Percentiles rank a stretch among this genome's conserved stretches.
Conservation (phyloP, 2,329 filamentous ascomycete genomes). For the Talaromyces marneffei region DNA sequence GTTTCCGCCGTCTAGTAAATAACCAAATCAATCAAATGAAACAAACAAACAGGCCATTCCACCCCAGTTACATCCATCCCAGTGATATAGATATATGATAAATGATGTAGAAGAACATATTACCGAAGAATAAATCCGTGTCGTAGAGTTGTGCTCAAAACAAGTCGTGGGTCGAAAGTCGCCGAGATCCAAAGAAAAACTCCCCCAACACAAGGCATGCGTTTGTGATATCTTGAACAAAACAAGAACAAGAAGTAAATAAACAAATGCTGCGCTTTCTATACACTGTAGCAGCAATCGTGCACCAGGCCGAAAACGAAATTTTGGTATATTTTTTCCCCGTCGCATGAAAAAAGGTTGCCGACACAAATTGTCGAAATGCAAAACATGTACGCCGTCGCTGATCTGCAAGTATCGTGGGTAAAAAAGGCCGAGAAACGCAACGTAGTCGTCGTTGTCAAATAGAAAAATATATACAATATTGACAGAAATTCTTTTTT, state of each 20-base stretch:
- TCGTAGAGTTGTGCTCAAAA: constrained; percentile 18
- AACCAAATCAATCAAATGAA: constrained; percentile 15
- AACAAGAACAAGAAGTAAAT: constrained; percentile 15
- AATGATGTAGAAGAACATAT: constrained; percentile 19
- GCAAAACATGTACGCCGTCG: constrained; percentile 38
- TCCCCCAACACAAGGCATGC: constrained; percentile 30
- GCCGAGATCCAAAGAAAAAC: constrained; percentile 24
- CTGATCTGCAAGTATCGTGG: constrained; percentile 21
- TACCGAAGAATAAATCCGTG: constrained; percentile 17
- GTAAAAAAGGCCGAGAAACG: constrained; percentile 20
- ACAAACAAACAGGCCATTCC: constrained; percentile 28
- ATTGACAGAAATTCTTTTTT: constrained; percentile 11
- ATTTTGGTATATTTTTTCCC: constrained; percentile 25
- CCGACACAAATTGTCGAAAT: constrained; percentile 19
- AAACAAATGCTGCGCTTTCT: constrained; percentile 35
- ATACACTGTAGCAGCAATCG: constrained; percentile 34
- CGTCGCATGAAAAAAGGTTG: constrained; percentile 29
- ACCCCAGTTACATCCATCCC: constrained; percentile 25
- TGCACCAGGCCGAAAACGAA: constrained; percentile 26
- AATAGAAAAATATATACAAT: constrained; percentile 14
- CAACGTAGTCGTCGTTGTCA: constrained; percentile 21
- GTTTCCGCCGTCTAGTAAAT: constrained; percentile 38
- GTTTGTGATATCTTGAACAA: constrained; percentile 20
- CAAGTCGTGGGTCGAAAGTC: constrained; percentile 25
- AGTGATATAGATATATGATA: constrained; percentile 16